These are phyloP conservation scores for Aeschynomene evenia DNA, from an alignment of 306 rosid genomes.

Conservation along the genomic window DNA sequence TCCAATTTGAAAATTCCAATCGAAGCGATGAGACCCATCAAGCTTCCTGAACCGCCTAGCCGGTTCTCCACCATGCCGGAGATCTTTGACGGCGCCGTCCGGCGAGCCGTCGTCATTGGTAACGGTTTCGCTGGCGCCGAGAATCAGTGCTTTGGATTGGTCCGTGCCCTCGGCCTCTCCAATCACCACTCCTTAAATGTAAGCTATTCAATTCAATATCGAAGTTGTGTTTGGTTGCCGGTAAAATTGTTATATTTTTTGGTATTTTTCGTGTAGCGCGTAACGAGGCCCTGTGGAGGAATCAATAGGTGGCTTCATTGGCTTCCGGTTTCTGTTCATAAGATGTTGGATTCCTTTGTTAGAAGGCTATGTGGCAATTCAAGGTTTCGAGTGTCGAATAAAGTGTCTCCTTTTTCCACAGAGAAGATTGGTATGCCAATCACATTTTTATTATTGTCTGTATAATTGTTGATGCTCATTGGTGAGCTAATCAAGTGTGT, in stretches of 20 bases:
- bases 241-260: background rate
- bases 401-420: conserved; percentile 27
- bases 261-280: conserved; percentile 47
- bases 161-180: conserved; percentile 82
- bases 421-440: conserved; percentile 46
- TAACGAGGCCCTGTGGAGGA: conserved; percentile 83
- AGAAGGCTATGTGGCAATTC: conserved; percentile 38
- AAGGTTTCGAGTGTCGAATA: conserved; percentile 20
- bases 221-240: background rate
- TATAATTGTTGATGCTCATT: background rate
- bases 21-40: conserved; percentile 47
- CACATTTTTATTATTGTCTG: background rate
- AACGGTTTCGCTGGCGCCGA: conserved; percentile 91
- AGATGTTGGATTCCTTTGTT: conserved; percentile 43
- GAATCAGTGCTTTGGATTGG: conserved; percentile 81
- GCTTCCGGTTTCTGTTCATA: conserved; percentile 84
- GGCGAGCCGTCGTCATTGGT: conserved; percentile 75
- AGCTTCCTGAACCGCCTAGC: conserved; percentile 38
- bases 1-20: conserved; percentile 7
- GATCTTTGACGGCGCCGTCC: conserved; percentile 55
- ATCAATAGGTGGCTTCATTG: conserved; percentile 75
- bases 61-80: conserved; percentile 25
- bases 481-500: background rate
- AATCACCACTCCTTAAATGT: conserved; percentile 58
- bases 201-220: conserved; percentile 20